Evolutionary conservation across 495 filamentous ascomycete species (phyloP).

Genomic region (Tuber microsphaerosporum): DNA sequence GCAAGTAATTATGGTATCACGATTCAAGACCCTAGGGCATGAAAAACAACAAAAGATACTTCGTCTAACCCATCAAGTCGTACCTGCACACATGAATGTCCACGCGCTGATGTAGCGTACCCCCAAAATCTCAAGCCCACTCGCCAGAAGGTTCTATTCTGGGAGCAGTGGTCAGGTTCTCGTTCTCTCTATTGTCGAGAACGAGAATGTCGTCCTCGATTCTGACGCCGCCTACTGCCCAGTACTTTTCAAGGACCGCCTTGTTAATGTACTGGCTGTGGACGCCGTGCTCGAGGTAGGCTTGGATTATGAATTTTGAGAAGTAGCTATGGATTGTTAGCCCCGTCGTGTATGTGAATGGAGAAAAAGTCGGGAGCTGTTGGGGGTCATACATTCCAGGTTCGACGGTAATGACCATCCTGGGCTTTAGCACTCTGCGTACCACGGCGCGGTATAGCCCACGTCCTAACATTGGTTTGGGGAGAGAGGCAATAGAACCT

Average conservation of each 20-base stretch:
- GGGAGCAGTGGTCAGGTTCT: constrained; percentile 71
- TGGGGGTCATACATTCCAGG: constrained; percentile 61
- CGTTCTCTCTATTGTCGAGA: constrained; percentile 54
- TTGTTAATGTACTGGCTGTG: constrained; percentile 68
- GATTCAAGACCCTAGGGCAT: background rate
- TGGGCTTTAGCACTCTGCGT: constrained; percentile 51
- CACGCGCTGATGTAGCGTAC: background rate
- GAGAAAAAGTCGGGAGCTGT: background rate
- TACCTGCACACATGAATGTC: background rate
- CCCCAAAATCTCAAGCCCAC: background rate
- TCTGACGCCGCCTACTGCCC: constrained; percentile 74
- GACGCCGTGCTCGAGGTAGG: constrained; percentile 52
- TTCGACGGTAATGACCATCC: constrained; percentile 80
- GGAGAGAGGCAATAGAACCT: constrained; percentile 22
- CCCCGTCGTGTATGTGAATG: background rate
- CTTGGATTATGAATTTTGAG: constrained; percentile 55
- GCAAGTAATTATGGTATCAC: background rate
- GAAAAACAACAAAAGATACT: background rate
- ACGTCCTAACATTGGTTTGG: constrained; percentile 25
- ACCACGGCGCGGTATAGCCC: constrained; percentile 36
- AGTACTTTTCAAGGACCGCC: constrained; percentile 62
- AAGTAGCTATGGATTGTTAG: constrained; percentile 50
- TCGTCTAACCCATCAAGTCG: background rate
- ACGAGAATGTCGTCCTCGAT: constrained; percentile 90
- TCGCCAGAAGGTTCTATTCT: constrained; percentile 37